A percentile compares a stretch with the other conserved stretches of the same genome.
Conservation (phyloP, 2,329 filamentous ascomycete species). For the Mycosphaerella sp. region DNA sequence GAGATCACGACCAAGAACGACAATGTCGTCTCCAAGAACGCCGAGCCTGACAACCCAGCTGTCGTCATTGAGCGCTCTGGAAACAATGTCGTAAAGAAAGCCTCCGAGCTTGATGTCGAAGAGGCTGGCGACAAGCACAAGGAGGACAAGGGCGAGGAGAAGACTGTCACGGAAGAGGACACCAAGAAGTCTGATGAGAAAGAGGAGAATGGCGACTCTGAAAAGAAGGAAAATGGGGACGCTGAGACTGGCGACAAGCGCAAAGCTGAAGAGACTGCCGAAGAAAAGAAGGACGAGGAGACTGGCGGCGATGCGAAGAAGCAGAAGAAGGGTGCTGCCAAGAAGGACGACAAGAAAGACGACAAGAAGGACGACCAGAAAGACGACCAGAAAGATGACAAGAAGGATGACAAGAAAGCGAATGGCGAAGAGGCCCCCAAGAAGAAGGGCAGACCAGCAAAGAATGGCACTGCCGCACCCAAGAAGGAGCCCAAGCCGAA, state of each 20-base stretch:
- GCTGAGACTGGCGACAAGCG: slow-evolving; percentile 29
- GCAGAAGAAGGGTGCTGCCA: slow-evolving; percentile 24
- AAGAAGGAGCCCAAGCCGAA: slow-evolving; percentile 42
- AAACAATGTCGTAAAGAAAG: slow-evolving; percentile 60
- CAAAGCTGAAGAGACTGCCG: slow-evolving; percentile 28
- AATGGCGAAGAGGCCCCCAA: slow-evolving; percentile 34
- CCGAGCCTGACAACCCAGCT: slow-evolving; percentile 54
- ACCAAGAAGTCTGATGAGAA: slow-evolving; percentile 20
- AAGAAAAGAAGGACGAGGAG: slow-evolving; percentile 35
- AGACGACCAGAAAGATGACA: slow-evolving; percentile 23
- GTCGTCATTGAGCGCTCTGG: slow-evolving; percentile 54
- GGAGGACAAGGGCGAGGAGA: slow-evolving; percentile 30
- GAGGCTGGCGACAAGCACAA: slow-evolving; percentile 41
- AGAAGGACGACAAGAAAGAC: slow-evolving; percentile 31
- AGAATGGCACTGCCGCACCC: slow-evolving; percentile 28
- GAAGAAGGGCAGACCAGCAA: slow-evolving; percentile 42
- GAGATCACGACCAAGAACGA: slow-evolving; percentile 56
- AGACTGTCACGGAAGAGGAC: slow-evolving; percentile 21
- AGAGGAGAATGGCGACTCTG: slow-evolving; percentile 20
- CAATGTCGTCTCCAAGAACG: slow-evolving; percentile 60
- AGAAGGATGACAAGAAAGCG: slow-evolving; percentile 31
- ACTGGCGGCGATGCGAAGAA: slow-evolving; percentile 28
- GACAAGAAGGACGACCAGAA: slow-evolving; percentile 35
- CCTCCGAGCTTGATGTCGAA: slow-evolving; percentile 55
- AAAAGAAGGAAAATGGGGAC: slow-evolving; percentile 24